Evolutionary conservation across 2,329 filamentous ascomycete species (phyloP).

Genomic region (Ceratocystis alfenasii): DNA sequence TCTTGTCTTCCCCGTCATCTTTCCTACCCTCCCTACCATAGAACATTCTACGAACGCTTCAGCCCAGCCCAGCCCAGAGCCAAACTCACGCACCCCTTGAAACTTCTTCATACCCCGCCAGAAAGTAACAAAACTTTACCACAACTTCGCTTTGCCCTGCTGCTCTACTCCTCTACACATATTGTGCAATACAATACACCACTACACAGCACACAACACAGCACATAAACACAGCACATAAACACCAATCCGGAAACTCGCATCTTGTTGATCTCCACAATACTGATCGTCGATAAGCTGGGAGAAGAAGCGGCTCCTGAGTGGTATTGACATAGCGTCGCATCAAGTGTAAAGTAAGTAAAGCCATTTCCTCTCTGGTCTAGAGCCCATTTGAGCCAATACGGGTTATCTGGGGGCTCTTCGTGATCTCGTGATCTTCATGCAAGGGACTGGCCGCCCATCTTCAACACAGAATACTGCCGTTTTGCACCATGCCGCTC

Average conservation of each 20-base stretch:
- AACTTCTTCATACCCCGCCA: neutral
- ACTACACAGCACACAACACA: neutral
- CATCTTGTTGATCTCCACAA: neutral
- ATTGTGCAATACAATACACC: neutral
- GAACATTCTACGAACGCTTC: neutral
- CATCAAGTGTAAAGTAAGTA: conserved; percentile 2
- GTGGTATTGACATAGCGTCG: neutral
- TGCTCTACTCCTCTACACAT: neutral
- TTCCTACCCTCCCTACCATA: neutral
- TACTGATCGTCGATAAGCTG: neutral
- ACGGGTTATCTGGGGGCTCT: neutral
- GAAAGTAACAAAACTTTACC: neutral
- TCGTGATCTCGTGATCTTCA: neutral
- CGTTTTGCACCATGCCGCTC: neutral
- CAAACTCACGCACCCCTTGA: neutral
- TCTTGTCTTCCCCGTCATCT: neutral
- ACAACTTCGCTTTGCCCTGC: too few relatives aligned
- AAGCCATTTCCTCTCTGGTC: neutral
- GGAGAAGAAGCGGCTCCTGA: neutral
- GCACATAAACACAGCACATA: too few relatives aligned
- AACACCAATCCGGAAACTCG: neutral
- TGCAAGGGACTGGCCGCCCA: neutral
- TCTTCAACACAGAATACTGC: neutral
- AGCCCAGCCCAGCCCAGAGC: neutral
- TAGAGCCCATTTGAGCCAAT: neutral